phyloP scores from a whole-genome alignment of 2,329 filamentous ascomycete genomes.

The Diaporthe citri region DNA sequence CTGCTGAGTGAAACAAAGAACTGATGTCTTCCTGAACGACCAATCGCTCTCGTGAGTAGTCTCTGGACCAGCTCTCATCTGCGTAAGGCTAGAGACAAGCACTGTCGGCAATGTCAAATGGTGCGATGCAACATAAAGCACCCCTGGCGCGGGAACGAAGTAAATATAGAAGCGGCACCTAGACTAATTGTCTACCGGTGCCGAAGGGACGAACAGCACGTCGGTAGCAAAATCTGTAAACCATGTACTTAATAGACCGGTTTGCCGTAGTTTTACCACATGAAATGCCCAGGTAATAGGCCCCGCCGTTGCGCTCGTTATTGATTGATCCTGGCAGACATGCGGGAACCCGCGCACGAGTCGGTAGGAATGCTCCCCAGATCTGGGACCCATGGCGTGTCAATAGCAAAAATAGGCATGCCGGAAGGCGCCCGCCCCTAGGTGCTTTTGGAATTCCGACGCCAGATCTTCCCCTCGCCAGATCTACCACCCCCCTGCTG shows the following conservation, averaged over 20 bases:
- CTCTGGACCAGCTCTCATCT: neutral
- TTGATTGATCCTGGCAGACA: neutral
- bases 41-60: neutral
- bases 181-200: neutral
- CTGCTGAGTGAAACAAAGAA: constrained; percentile 5
- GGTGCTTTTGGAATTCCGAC: neutral
- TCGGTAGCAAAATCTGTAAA: neutral
- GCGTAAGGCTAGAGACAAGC: constrained; percentile 8
- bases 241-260: neutral
- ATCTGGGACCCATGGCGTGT: neutral
- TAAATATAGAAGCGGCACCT: constrained; percentile 17
- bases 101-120: neutral
- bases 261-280: neutral
- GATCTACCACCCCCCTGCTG: constrained; percentile 22
- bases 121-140: constrained; percentile 1
- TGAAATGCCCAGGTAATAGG: neutral
- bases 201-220: neutral
- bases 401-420: neutral
- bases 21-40: neutral
- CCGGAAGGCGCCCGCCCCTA: neutral
- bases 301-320: neutral
- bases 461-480: neutral
- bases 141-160: neutral
- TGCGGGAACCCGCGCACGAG: neutral
- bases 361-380: neutral